Conservation (phyloP, 1,284 basidiomycete species). For the Kwoniella shivajii region DNA sequence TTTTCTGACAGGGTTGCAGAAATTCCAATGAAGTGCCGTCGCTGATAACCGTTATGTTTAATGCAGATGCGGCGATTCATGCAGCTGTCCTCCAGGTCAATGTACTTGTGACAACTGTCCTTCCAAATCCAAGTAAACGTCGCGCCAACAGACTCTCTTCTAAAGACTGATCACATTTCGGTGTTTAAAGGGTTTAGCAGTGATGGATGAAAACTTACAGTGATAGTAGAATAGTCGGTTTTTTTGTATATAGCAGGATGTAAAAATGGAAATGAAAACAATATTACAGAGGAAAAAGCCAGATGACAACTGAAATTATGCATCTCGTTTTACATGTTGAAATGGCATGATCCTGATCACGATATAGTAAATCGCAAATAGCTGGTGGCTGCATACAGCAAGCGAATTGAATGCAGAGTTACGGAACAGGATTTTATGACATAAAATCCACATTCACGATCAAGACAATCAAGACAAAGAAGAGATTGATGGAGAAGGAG, state of each 20-base stretch:
- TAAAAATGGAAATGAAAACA: background rate
- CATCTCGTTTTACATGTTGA: no score
- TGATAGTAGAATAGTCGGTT: no score
- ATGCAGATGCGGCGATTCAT: slow-evolving; percentile 9
- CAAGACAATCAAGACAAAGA: background rate
- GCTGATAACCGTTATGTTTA: background rate
- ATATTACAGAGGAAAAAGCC: no score
- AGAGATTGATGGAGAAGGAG: background rate
- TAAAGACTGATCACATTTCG: no score
- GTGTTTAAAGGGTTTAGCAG: no score
- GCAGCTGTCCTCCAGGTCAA: slow-evolving; percentile 31
- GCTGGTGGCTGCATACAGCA: background rate
- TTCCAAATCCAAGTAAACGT: slow-evolving; percentile 3
- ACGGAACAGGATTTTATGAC: background rate
- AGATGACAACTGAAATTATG: no score
- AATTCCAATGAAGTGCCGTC: background rate
- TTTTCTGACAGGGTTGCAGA: background rate
- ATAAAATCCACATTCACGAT: background rate
- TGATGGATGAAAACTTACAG: no score
- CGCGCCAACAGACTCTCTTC: background rate
- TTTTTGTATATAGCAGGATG: background rate
- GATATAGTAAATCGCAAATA: no score
- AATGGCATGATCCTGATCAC: no score
- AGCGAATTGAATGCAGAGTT: background rate
- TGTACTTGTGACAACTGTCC: slow-evolving; percentile 32